phyloP scores from a whole-genome alignment of 2,329 filamentous ascomycete genomes.

The Neonectria punicea region DNA sequence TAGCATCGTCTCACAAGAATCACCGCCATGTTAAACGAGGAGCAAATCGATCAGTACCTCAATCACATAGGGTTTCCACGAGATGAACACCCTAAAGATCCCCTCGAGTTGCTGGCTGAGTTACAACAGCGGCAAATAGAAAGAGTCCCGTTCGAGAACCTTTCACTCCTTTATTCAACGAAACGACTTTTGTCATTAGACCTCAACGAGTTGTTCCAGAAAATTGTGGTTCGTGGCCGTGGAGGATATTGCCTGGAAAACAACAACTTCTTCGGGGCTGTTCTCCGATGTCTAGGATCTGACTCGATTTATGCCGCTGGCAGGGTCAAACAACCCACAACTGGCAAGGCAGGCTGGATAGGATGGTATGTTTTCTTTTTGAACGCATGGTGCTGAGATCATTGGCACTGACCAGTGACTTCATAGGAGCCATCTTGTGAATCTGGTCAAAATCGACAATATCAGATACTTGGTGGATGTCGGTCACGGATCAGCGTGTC shows the following conservation, averaged over 20 bases:
- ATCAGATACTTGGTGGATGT: slow-evolving; percentile 19
- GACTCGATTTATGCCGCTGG: slow-evolving; percentile 10
- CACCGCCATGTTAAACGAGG: slow-evolving; percentile 5
- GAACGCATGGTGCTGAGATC: background rate
- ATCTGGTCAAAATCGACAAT: slow-evolving; percentile 12
- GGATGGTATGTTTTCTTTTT: slow-evolving; percentile 9
- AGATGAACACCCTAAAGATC: slow-evolving; percentile 5
- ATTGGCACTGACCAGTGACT: background rate
- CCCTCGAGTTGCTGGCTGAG: slow-evolving; percentile 7
- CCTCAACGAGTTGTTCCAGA: slow-evolving; percentile 11
- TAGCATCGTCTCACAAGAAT: background rate
- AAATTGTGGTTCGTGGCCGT: slow-evolving; percentile 7
- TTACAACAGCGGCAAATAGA: slow-evolving; percentile 22
- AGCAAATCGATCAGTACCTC: slow-evolving; percentile 17
- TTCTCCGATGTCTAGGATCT: slow-evolving; percentile 13
- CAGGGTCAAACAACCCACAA: slow-evolving; percentile 4
- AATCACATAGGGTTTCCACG: slow-evolving; percentile 13
- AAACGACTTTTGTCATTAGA: slow-evolving; percentile 10
- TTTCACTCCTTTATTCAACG: slow-evolving; percentile 23
- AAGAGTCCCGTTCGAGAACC: slow-evolving; percentile 25
- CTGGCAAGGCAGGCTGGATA: slow-evolving; percentile 3
- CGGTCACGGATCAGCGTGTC: slow-evolving; percentile 13
- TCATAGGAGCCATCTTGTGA: slow-evolving; percentile 12
- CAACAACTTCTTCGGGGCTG: slow-evolving; percentile 22
- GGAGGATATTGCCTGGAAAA: slow-evolving; percentile 28